These are phyloP conservation scores for Berkeleyomyces basicola DNA, from an alignment of 2,329 filamentous ascomycete species.

Conservation along the genomic window DNA sequence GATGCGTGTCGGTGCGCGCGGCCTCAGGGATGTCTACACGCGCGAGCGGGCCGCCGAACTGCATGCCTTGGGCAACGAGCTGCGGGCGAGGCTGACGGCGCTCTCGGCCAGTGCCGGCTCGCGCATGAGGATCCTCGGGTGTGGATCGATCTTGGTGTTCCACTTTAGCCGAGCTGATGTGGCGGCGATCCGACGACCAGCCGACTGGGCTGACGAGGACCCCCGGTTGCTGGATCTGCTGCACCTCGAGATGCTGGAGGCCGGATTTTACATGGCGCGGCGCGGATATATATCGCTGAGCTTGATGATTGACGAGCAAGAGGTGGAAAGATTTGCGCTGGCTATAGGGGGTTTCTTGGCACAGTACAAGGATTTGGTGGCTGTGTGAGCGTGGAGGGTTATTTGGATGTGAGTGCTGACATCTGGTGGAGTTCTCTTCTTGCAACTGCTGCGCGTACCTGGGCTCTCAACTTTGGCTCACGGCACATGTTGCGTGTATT, in stretches of 20 bases:
- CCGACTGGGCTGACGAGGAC: constrained; percentile 8
- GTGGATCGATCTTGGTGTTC: constrained; percentile 23
- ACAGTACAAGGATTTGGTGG: constrained; percentile 1
- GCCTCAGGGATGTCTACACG: constrained; percentile 23
- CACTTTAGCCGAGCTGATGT: constrained; percentile 24
- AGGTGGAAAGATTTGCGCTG: constrained; percentile 26
- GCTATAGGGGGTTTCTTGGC: constrained; percentile 21
- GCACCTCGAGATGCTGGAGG: constrained; percentile 30
- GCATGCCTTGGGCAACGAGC: constrained; percentile 20
- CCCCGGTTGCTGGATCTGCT: constrained; percentile 24
- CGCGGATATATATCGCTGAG: constrained; percentile 27
- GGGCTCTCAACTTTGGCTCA: no score
- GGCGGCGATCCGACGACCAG: constrained; percentile 18
- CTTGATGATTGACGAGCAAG: constrained; percentile 23
- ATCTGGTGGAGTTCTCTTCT: neutral
- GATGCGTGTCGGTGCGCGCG: constrained; percentile 24
- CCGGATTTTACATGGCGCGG: constrained; percentile 26
- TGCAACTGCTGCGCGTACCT: neutral
- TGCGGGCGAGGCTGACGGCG: constrained; percentile 19
- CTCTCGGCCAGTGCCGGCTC: constrained; percentile 20
- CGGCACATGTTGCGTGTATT: no score
- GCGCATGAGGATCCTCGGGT: constrained; percentile 23
- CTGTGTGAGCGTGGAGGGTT: neutral
- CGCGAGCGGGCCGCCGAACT: constrained; percentile 20
- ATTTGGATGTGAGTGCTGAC: neutral